Evolutionary conservation across 2,329 filamentous ascomycete species (phyloP), one percentile per base, ranked within the genome.

Genomic region (Amesomyces nigricolor): DNA sequence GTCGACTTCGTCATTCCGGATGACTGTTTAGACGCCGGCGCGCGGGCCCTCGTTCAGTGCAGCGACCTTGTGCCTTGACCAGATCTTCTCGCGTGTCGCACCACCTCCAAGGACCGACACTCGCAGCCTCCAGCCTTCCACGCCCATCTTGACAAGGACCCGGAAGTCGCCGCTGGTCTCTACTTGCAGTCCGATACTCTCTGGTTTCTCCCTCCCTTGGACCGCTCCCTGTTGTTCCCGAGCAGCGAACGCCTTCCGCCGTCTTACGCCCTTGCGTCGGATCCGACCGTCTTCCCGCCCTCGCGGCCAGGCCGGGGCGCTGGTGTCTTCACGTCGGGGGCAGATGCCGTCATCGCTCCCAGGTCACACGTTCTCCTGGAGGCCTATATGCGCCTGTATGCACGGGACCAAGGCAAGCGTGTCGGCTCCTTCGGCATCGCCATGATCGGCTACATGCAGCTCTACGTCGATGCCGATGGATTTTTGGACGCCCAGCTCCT

Each of bases 401-500:
- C 60, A 3, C 64, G 63, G 19, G 63, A 66, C 47, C 45, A 29
- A 2, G 62, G 54, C 8, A 62, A 54, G 47, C 53, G 48, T 7
- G 30, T 60, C 7, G 63, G 64, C 26, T 47, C 42, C 3, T 62
- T 65, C 47, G 58, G 45, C 5, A 58, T 64, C 37, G 10, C 56
- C 16, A 65, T 64, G 64, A 61, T 66, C 37, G 54, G 16, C 0
- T 66, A 65, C 52, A 61, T 67, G 52, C 58, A 64, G 35, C 7
- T 42, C 43, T 65, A 66, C 50, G 59, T 67, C 17, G 63, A 65
- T 40, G 56, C 58, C 2, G 64, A 67, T 45, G 63, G 63, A 9
- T 56, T 63, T 13, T 37, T 63, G 37, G 64, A 66, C 42, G 51
- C 49, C 9, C 39, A 49, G 19, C 51, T 59, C 50, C 58, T 67